Evolutionary conservation across 1,284 basidiomycete genomes (phyloP), one percentile per base, ranked within the genome.

Genomic region (Microbotryum saponariae): DNA sequence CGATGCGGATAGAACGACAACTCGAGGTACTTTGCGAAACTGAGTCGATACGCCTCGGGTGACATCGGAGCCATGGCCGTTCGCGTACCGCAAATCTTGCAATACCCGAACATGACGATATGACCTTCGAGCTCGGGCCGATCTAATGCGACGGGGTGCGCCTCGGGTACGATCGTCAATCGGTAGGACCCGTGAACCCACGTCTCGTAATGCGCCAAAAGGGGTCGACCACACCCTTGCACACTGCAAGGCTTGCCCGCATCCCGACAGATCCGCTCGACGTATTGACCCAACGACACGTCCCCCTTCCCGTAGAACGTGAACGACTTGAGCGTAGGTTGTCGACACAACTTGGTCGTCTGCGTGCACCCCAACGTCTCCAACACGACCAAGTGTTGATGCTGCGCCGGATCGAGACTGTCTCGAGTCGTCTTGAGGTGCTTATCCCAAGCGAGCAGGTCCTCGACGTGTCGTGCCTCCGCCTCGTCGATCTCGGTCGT

Each of bases 291-390:
- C 6, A 98, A 81, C 2, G 94, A 92, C 74, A 84, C 85, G 74
- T 98, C 94, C 66, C 90, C 89, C 61, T 89, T 85, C 54, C 91
- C 89, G 73, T 98, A 98, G 76, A 94, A 97, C 29, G 85, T 86
- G 77, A 89, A 83, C 63, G 87, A 85, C 44, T 82, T 81, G 51
- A 93, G 61, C 14, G 74, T 56, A 27, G 66, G 10, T 78, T 78
- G 49, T 76, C 79, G 6, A 76, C 73, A 71, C 78, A 82, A 20
- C 3, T 58, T 59, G 6, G 51, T 21, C 10, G 78, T 77, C 56
- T 78, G 77, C 27, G 83, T 84, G 25, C 87, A 89, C 45, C 90
- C 79, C 10, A 83, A 86, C 70, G 83, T 87, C 69, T 86, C 83
- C 78, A 86, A 83, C 10, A 91, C 73, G 69, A 81, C 84, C 74